These are phyloP conservation scores for Astrocystis sublimbata DNA, from an alignment of 495 filamentous ascomycete genomes.

Conservation along the genomic window DNA sequence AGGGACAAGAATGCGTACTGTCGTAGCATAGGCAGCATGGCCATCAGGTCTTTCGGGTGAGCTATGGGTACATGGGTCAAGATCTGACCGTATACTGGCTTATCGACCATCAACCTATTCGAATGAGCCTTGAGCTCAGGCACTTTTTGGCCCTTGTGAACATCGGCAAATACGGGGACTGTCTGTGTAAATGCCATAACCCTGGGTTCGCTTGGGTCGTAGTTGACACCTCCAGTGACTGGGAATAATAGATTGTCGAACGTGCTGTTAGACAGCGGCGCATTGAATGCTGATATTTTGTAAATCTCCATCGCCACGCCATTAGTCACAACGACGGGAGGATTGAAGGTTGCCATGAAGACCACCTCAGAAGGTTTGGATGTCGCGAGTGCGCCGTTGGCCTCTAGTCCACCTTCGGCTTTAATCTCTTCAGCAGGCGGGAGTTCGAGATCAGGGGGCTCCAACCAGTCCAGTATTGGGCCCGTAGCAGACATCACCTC, in stretches of 20 bases:
- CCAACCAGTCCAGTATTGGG: conserved; percentile 65
- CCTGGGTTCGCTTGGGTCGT: conserved; percentile 43
- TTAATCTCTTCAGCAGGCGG: conserved; percentile 43
- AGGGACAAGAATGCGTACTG: conserved; percentile 72
- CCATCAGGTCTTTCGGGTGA: conserved; percentile 81
- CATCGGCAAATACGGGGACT: conserved; percentile 23
- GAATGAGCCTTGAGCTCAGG: conserved; percentile 55
- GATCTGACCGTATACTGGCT: conserved; percentile 65
- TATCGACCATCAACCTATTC: conserved; percentile 71
- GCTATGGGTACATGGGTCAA: conserved; percentile 77
- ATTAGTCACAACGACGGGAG: conserved; percentile 74
- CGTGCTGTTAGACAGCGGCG: conserved; percentile 53
- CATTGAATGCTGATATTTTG: conserved; percentile 60
- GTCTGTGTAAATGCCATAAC: conserved; percentile 40
- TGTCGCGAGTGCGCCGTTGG: conserved; percentile 38
- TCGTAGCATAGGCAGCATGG: conserved; percentile 71
- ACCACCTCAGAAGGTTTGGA: conserved; percentile 68
- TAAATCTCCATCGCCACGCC: conserved; percentile 67
- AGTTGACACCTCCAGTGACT: conserved; percentile 30
- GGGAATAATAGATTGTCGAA: conserved; percentile 71
- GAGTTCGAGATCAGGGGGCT: conserved; percentile 53
- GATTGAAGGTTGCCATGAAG: conserved; percentile 83
- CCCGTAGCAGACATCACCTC: conserved; percentile 45
- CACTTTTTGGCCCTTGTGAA: conserved; percentile 34
- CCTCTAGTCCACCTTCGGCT: conserved; percentile 31